phyloP scores from a whole-genome alignment of 345 rosid genomes.

The Aquilaria sinensis region DNA sequence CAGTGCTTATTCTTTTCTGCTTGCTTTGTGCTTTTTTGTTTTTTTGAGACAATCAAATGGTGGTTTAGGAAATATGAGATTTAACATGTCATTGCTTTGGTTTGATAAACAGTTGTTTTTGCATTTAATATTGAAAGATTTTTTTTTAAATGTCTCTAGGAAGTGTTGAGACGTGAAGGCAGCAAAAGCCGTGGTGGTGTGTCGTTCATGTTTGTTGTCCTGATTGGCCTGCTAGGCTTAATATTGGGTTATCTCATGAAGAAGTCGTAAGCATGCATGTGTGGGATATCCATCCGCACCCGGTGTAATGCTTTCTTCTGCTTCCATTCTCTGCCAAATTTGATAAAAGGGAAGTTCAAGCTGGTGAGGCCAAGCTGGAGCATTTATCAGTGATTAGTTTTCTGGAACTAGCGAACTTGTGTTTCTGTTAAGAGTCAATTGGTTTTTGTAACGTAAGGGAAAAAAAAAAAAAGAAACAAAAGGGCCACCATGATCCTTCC shows the following conservation, averaged over 20 bases:
- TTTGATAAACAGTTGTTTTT: neutral
- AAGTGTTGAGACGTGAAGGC: conserved; percentile 39
- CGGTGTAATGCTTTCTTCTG: conserved; percentile 10
- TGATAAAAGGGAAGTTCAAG: conserved; percentile 24
- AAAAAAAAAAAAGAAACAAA: too few species aligned
- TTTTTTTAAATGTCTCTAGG: conserved; percentile 26
- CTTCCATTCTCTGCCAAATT: conserved; percentile 17
- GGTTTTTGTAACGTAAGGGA: conserved; percentile 22
- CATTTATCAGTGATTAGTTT: conserved; percentile 20
- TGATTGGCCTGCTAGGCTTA: conserved; percentile 56
- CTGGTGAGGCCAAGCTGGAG: conserved; percentile 13
- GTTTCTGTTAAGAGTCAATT: conserved; percentile 7
- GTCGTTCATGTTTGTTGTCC: conserved; percentile 42
- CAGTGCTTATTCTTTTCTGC: too few species aligned
- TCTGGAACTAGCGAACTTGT: conserved; percentile 25
- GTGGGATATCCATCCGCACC: neutral
- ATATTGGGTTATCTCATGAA: conserved; percentile 59
- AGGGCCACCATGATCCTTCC: too few species aligned
- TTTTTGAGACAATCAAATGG: too few species aligned
- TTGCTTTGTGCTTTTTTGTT: too few species aligned
- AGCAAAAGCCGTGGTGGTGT: conserved; percentile 41
- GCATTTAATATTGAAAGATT: conserved; percentile 10
- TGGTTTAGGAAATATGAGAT: too few species aligned
- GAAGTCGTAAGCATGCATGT: conserved; percentile 29
- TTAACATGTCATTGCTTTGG: too few species aligned